phyloP scores from a whole-genome alignment of 1,284 basidiomycete species.

The Taiwanofungus camphoratus region DNA sequence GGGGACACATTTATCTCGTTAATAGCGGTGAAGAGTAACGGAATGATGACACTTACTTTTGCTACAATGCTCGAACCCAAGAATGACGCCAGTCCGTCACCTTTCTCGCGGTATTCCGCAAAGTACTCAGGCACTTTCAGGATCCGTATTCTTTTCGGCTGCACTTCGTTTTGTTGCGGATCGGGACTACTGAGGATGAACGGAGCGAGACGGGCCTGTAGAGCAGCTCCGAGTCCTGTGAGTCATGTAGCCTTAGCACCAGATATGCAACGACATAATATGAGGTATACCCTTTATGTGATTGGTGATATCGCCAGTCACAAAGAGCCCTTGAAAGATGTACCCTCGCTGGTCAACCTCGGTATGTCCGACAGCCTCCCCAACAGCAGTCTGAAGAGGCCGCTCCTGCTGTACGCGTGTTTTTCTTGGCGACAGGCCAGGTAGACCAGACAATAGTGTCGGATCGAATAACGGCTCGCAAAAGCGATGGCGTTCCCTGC shows the following conservation, averaged over 20 bases:
- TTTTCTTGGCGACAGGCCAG: constrained; percentile 16
- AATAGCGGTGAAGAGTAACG: constrained; percentile 4
- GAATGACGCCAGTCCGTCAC: constrained; percentile 81
- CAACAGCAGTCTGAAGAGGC: constrained; percentile 61
- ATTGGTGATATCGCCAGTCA: constrained; percentile 77
- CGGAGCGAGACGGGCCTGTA: constrained; percentile 71
- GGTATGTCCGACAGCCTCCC: constrained; percentile 48
- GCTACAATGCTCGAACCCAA: constrained; percentile 83
- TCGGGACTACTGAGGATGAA: constrained; percentile 67
- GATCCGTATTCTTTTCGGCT: constrained; percentile 61
- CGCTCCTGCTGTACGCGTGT: constrained; percentile 25
- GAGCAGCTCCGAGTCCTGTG: constrained; percentile 60
- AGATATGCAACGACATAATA: constrained; percentile 6
- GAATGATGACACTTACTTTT: constrained; percentile 50
- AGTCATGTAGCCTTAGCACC: not conserved
- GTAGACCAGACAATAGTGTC: constrained; percentile 37
- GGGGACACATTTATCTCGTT: not conserved
- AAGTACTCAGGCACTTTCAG: constrained; percentile 89
- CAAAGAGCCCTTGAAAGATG: constrained; percentile 78
- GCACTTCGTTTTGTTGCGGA: constrained; percentile 61
- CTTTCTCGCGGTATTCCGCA: constrained; percentile 83
- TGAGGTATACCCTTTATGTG: constrained; percentile 62
- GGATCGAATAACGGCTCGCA: constrained; percentile 89
- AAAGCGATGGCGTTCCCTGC: constrained; percentile 84
- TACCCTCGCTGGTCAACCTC: constrained; percentile 65